Evolutionary conservation across 108 stramenopile genomes (phyloP).

Genomic region (Discostella pseudostelligera): DNA sequence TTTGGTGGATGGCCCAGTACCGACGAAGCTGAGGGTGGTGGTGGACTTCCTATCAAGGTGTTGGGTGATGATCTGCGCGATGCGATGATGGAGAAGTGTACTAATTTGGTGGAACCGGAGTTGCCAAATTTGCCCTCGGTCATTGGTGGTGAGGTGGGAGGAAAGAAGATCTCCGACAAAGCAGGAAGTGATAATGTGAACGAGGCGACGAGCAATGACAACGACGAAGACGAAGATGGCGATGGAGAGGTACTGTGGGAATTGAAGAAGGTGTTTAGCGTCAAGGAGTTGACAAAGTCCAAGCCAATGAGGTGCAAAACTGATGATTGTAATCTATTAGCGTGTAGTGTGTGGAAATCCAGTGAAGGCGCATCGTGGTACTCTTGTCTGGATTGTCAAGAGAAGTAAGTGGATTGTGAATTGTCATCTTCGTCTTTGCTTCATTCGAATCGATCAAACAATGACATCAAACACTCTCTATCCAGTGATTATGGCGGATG

Average conservation of each 20-base stretch:
- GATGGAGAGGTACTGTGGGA: conserved; percentile 49
- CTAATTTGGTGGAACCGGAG: neutral
- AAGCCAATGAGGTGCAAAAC: conserved; percentile 35
- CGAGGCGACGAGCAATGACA: neutral
- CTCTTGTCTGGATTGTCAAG: conserved; percentile 31
- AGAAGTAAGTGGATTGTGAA: conserved; percentile 3
- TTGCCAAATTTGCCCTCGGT: conserved; percentile 25
- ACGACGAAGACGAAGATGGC: conserved; percentile 6
- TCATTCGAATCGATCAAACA: neutral
- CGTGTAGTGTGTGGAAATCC: conserved; percentile 44
- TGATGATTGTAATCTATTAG: conserved; percentile 35
- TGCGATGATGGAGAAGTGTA: conserved; percentile 15
- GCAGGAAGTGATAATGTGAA: neutral
- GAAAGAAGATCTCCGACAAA: conserved; percentile 1
- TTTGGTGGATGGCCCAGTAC: conserved; percentile 52
- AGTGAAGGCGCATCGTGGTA: conserved; percentile 20
- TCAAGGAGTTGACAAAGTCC: conserved; percentile 34
- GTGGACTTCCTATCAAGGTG: conserved; percentile 26
- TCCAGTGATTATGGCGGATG: conserved; percentile 61
- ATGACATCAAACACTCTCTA: neutral
- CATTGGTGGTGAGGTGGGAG: neutral
- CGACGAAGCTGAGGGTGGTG: neutral
- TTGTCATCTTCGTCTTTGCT: conserved; percentile 4
- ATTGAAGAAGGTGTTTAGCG: conserved; percentile 42
- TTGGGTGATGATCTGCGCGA: conserved; percentile 4